Evolutionary conservation across 352 stramenopile genomes (phyloP).

Genomic region (Globisporangium megalacanthum): DNA sequence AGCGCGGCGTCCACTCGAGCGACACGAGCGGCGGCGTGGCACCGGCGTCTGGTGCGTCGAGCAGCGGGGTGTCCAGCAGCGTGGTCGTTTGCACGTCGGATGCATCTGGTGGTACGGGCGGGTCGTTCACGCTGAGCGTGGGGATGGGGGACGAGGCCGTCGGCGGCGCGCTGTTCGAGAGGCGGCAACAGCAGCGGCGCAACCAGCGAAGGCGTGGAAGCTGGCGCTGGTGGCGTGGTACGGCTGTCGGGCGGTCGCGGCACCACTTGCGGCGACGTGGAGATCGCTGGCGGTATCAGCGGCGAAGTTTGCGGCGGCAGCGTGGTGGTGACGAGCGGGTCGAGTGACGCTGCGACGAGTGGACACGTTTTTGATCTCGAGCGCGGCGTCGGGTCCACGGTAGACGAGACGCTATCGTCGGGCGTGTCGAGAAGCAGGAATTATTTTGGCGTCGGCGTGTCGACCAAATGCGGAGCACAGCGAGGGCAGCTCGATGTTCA

Average conservation of each 20-base stretch:
- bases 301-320: too few relatives aligned
- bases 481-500: too few relatives aligned
- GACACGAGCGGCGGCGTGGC: neutral
- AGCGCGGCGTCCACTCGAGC: neutral
- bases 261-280: too few relatives aligned
- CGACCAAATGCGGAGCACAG: too few relatives aligned
- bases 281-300: too few relatives aligned
- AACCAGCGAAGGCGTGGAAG: neutral
- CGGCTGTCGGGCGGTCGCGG: conserved; percentile 7
- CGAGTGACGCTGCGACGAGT: too few relatives aligned
- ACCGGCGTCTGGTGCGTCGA: conserved; percentile 3
- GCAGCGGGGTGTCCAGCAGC: conserved; percentile 10
- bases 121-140: conserved; percentile 14
- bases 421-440: too few relatives aligned
- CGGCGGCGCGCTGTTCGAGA: conserved; percentile 8
- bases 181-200: conserved; percentile 13
- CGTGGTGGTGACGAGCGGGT: too few relatives aligned
- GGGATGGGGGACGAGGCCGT: conserved; percentile 4
- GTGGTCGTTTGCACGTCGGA: conserved; percentile 17
- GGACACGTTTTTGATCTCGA: too few relatives aligned
- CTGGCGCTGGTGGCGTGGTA: conserved; percentile 4
- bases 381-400: too few relatives aligned
- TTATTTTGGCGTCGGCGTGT: too few relatives aligned
- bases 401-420: too few relatives aligned
- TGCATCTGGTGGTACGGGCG: conserved; percentile 8